Percentiles rank a stretch among this genome's conserved stretches.
Conservation (phyloP, 768 basidiomycete genomes). For the Hericium erinaceus region DNA sequence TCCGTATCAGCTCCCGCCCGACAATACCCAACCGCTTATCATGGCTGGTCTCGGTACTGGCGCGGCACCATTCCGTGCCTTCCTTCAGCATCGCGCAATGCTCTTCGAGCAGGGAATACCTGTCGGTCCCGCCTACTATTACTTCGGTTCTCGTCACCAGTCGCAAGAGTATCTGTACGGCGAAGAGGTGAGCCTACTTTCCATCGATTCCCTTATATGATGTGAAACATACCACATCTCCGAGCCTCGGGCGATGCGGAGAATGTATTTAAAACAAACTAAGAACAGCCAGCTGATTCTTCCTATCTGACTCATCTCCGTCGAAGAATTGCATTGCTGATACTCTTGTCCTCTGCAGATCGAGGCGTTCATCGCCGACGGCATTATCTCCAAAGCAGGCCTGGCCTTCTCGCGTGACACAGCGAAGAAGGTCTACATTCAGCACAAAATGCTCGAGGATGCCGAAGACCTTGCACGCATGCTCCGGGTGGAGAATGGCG, state of each 20-base stretch:
- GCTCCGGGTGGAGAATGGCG: slow-evolving; percentile 65
- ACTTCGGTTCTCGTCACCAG: slow-evolving; percentile 96
- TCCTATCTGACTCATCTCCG: not conserved
- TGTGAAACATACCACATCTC: slow-evolving; percentile 10
- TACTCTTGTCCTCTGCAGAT: slow-evolving; percentile 29
- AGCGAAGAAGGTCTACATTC: slow-evolving; percentile 92
- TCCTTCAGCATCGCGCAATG: slow-evolving; percentile 91
- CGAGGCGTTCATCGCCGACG: slow-evolving; percentile 83
- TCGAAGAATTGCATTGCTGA: not conserved
- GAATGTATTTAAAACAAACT: slow-evolving; percentile 6
- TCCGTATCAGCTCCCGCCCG: slow-evolving; percentile 61
- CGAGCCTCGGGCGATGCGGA: slow-evolving; percentile 13
- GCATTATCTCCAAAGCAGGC: slow-evolving; percentile 81
- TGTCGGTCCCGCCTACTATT: slow-evolving; percentile 92
- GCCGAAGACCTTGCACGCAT: slow-evolving; percentile 65
- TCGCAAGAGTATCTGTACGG: slow-evolving; percentile 96
- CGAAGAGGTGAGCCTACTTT: slow-evolving; percentile 39
- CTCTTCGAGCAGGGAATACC: slow-evolving; percentile 66
- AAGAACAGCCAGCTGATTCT: slow-evolving; percentile 15
- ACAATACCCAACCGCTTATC: slow-evolving; percentile 82
- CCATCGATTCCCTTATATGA: slow-evolving; percentile 1
- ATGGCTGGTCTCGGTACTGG: slow-evolving; percentile 99
- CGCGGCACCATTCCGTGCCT: slow-evolving; percentile 98
- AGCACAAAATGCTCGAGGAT: slow-evolving; percentile 96
- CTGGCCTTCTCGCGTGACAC: slow-evolving; percentile 96